Evolutionary conservation across 2,329 filamentous ascomycete genomes (phyloP).

Genomic region (Helminthosporium solani): DNA sequence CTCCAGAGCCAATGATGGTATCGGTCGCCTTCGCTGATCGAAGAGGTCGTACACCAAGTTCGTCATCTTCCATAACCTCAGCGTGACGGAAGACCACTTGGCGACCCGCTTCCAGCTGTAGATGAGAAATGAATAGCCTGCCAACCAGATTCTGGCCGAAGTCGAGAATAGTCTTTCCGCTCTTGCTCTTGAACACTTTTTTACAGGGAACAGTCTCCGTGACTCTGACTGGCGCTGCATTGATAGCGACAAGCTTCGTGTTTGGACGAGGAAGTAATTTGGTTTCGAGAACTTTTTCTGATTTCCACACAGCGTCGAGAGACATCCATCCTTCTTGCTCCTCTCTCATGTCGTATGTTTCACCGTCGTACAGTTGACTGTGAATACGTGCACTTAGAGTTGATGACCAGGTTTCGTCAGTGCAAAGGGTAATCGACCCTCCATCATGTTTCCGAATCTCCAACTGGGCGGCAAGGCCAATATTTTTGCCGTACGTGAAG

Average conservation of each 20-base stretch:
- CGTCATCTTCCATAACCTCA: slow-evolving; percentile 55
- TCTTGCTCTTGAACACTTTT: slow-evolving; percentile 34
- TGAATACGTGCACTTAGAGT: slow-evolving; percentile 35
- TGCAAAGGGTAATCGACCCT: slow-evolving; percentile 25
- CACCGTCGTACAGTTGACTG: slow-evolving; percentile 56
- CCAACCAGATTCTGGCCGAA: slow-evolving; percentile 63
- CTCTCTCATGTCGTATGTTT: slow-evolving; percentile 50
- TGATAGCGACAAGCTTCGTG: slow-evolving; percentile 43
- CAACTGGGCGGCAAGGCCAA: slow-evolving; percentile 45
- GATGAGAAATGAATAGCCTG: slow-evolving; percentile 33
- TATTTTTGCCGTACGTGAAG: slow-evolving; percentile 44
- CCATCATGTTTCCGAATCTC: slow-evolving; percentile 36
- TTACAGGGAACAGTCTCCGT: slow-evolving; percentile 30
- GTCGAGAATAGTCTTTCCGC: slow-evolving; percentile 54
- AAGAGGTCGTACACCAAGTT: slow-evolving; percentile 47
- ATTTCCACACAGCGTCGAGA: slow-evolving; percentile 14
- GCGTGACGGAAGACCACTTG: slow-evolving; percentile 54
- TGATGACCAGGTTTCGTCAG: slow-evolving; percentile 45
- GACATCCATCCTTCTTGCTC: slow-evolving; percentile 24
- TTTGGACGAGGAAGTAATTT: slow-evolving; percentile 35
- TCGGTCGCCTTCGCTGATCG: slow-evolving; percentile 48
- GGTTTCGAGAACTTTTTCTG: slow-evolving; percentile 27
- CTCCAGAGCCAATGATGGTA: slow-evolving; percentile 32
- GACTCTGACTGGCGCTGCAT: slow-evolving; percentile 49
- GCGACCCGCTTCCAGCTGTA: slow-evolving; percentile 42